Evolutionary conservation across 805 yeast genomes (phyloP).

Genomic region (Blastobotrys peoriensis): DNA sequence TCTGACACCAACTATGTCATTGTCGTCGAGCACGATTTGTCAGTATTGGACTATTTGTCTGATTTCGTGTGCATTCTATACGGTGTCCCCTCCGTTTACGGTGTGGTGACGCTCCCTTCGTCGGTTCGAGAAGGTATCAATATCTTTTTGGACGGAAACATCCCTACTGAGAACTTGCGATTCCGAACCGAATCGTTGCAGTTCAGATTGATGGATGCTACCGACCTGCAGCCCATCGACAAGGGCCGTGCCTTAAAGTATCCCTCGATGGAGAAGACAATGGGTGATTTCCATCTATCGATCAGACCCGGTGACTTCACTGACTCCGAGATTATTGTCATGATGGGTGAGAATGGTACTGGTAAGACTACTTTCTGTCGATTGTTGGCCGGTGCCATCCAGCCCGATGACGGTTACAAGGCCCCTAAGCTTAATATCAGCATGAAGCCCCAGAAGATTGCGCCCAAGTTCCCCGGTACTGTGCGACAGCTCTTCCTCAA

Average conservation of each 20-base stretch:
- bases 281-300: slow-evolving; percentile 87
- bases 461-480: slow-evolving; percentile 98
- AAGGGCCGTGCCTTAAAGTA: slow-evolving; percentile 72
- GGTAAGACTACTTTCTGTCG: slow-evolving; percentile 98
- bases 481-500: slow-evolving; percentile 96
- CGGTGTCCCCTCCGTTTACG: slow-evolving; percentile 98
- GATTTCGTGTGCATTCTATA: slow-evolving; percentile 95
- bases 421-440: slow-evolving; percentile 88
- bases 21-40: slow-evolving; percentile 97
- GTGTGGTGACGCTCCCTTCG: slow-evolving; percentile 95
- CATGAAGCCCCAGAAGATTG: slow-evolving; percentile 99
- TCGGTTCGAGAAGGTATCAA: slow-evolving; percentile 99
- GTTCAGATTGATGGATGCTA: slow-evolving; percentile 86
- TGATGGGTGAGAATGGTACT: slow-evolving; percentile 99
- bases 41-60: slow-evolving; percentile 93
- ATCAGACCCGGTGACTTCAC: slow-evolving; percentile 87
- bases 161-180: slow-evolving; percentile 93
- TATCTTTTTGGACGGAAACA: slow-evolving; percentile 96
- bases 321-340: slow-evolving; percentile 92
- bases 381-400: slow-evolving; percentile 85
- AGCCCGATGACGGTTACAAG: slow-evolving; percentile 74
- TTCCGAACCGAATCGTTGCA: slow-evolving; percentile 95
- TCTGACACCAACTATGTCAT: slow-evolving; percentile 74
- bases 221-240: slow-evolving; percentile 68
- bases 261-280: slow-evolving; percentile 81